Evolutionary conservation across 1,284 basidiomycete species (phyloP).

Genomic region (Stereum hirsutum): DNA sequence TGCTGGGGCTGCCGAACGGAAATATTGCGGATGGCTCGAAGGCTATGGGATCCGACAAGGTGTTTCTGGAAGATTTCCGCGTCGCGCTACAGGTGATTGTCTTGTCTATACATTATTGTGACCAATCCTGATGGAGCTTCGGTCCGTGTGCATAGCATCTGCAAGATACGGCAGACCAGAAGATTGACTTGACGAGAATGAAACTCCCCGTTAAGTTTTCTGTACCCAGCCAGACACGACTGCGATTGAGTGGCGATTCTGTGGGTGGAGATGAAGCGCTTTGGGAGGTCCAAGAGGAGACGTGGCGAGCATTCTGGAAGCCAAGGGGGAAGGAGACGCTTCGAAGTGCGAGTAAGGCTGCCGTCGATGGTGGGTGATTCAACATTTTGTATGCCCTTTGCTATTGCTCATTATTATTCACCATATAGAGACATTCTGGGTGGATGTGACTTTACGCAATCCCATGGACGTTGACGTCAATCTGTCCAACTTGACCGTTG

Average conservation of each 20-base stretch:
- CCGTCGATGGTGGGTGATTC: conserved; percentile 44
- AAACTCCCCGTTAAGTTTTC: conserved; percentile 54
- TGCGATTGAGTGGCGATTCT: conserved; percentile 44
- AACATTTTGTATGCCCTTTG: no score
- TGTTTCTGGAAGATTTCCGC: conserved; percentile 70
- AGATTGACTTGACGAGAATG: conserved; percentile 30
- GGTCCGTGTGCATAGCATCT: conserved; percentile 42
- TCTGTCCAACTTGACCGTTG: conserved; percentile 49
- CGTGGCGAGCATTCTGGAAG: conserved; percentile 56
- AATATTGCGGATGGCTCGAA: conserved; percentile 10
- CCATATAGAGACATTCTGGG: conserved; percentile 60
- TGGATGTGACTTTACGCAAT: conserved; percentile 61
- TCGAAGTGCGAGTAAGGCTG: conserved; percentile 44
- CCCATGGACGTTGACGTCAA: conserved; percentile 64
- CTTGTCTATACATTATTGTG: not conserved
- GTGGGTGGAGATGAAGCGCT: conserved; percentile 30
- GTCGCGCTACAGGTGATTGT: conserved; percentile 56
- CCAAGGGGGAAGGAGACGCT: conserved; percentile 42
- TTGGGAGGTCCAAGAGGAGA: conserved; percentile 56
- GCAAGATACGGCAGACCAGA: conserved; percentile 38
- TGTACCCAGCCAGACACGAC: conserved; percentile 36
- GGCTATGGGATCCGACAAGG: conserved; percentile 34
- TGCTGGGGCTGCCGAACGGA: conserved; percentile 13
- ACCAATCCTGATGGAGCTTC: conserved; percentile 3
- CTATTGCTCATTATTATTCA: not conserved